phyloP scores from a whole-genome alignment of 1,284 basidiomycete species.

The Leccinum fallax region DNA sequence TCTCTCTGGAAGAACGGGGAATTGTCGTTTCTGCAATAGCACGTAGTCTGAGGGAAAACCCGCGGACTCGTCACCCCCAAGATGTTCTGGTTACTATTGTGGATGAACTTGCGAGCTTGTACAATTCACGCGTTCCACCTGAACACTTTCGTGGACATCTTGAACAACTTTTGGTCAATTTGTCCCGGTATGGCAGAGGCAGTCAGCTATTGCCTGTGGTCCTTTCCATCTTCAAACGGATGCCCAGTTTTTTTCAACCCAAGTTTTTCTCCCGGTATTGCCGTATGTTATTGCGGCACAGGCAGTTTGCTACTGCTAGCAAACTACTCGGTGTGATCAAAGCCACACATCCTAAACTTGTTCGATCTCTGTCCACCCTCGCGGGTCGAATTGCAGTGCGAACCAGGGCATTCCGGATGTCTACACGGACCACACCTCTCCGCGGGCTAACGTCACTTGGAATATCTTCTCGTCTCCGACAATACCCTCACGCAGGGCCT shows the following conservation, averaged over 20 bases:
- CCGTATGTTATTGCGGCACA: slow-evolving; percentile 17
- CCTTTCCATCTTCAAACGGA: slow-evolving; percentile 19
- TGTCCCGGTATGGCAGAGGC: slow-evolving; percentile 25
- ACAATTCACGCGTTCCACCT: slow-evolving; percentile 25
- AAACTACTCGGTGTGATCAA: slow-evolving; percentile 19
- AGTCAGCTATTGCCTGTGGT: slow-evolving; percentile 21
- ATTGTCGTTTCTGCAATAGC: slow-evolving; percentile 28
- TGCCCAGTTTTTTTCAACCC: slow-evolving; percentile 23
- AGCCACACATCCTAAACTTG: slow-evolving; percentile 12
- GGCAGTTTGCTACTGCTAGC: slow-evolving; percentile 18
- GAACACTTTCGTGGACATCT: slow-evolving; percentile 32
- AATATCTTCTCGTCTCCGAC: slow-evolving; percentile 23
- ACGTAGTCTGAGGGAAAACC: slow-evolving; percentile 20
- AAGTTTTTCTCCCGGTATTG: slow-evolving; percentile 30
- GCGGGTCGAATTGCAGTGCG: slow-evolving; percentile 8
- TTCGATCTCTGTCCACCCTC: slow-evolving; percentile 14
- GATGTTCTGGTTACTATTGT: slow-evolving; percentile 15
- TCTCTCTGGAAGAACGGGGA: slow-evolving; percentile 22
- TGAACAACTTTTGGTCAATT: slow-evolving; percentile 26
- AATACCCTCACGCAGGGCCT: slow-evolving; percentile 3
- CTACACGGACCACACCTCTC: slow-evolving; percentile 1
- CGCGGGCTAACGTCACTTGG: slow-evolving; percentile 18
- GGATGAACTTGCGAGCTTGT: slow-evolving; percentile 25
- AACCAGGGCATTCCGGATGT: slow-evolving; percentile 13
- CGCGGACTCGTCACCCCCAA: slow-evolving; percentile 10